Conservation (phyloP, 805 yeast species). For the Debaryomyces castellii region DNA sequence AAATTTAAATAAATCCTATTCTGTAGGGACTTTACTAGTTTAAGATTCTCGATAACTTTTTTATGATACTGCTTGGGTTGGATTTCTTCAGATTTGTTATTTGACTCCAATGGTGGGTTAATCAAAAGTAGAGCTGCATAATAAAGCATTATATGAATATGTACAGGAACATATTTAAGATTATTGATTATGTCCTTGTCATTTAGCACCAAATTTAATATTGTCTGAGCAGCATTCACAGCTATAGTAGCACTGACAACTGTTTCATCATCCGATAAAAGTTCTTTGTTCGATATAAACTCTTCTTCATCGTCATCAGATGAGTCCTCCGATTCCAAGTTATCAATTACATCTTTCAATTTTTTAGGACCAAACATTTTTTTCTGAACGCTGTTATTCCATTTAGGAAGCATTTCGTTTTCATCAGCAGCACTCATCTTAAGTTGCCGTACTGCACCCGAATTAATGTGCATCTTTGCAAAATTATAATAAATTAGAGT, state of each 20-base stretch:
- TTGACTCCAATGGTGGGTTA: conserved; percentile 42
- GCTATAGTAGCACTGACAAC: conserved; percentile 50
- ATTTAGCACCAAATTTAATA: conserved; percentile 54
- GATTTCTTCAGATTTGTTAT: conserved; percentile 20
- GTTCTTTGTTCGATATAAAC: conserved; percentile 31
- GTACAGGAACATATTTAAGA: conserved; percentile 66
- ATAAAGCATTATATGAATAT: conserved; percentile 68
- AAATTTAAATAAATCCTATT: conserved; percentile 41
- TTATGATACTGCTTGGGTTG: conserved; percentile 22
- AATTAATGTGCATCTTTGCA: conserved; percentile 73
- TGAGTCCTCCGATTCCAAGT: conserved; percentile 15
- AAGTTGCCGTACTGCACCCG: conserved; percentile 45
- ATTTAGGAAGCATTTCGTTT: conserved; percentile 28
- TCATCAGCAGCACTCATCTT: conserved; percentile 29
- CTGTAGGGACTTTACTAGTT: conserved; percentile 44
- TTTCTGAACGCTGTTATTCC: conserved; percentile 16
- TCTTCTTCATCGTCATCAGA: conserved; percentile 27
- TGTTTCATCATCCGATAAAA: conserved; percentile 31
- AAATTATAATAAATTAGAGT: conserved; percentile 69
- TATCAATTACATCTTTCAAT: conserved; percentile 10
- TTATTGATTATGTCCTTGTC: conserved; percentile 59
- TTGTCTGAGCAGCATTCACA: conserved; percentile 60
- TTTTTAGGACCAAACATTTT: neutral
- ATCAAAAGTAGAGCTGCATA: conserved; percentile 60
- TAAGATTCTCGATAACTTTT: conserved; percentile 36